phyloP scores from a whole-genome alignment of 345 rosid genomes.

The Arabidopsis suecica region DNA sequence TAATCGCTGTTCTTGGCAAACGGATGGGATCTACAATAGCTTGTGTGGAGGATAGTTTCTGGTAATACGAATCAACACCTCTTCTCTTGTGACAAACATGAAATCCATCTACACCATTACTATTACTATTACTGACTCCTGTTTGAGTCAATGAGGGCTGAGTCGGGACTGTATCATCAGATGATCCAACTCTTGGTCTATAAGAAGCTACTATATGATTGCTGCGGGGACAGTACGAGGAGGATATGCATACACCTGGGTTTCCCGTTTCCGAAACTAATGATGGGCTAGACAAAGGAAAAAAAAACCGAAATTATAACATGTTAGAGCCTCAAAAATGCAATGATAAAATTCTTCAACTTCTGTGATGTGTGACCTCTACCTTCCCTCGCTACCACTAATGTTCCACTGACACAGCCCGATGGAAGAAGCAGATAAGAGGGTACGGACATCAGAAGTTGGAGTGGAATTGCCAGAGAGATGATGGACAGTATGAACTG shows the following conservation, averaged over 20 bases:
- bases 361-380: not conserved
- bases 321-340: slow-evolving; percentile 36
- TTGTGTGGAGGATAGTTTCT: slow-evolving; percentile 51
- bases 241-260: slow-evolving; percentile 83
- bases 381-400: slow-evolving; percentile 64
- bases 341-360: slow-evolving; percentile 15
- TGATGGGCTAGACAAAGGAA: slow-evolving; percentile 56
- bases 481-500: slow-evolving; percentile 72
- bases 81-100: slow-evolving; percentile 66
- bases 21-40: slow-evolving; percentile 67
- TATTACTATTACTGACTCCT: slow-evolving; percentile 26
- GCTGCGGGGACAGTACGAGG: slow-evolving; percentile 61
- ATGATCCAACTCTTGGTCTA: slow-evolving; percentile 67
- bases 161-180: slow-evolving; percentile 47
- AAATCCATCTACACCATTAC: slow-evolving; percentile 59
- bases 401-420: slow-evolving; percentile 83
- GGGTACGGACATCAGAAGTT: slow-evolving; percentile 48
- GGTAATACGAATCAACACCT: slow-evolving; percentile 43
- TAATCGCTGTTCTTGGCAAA: slow-evolving; percentile 68
- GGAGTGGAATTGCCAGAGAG: slow-evolving; percentile 47
- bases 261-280: slow-evolving; percentile 61
- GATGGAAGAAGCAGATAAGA: slow-evolving; percentile 82
- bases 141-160: slow-evolving; percentile 59
- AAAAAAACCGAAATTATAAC: not conserved
- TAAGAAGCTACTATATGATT: slow-evolving; percentile 73